Evolutionary conservation across 2,329 filamentous ascomycete genomes (phyloP).

Genomic region (Aspergillus nomiae): DNA sequence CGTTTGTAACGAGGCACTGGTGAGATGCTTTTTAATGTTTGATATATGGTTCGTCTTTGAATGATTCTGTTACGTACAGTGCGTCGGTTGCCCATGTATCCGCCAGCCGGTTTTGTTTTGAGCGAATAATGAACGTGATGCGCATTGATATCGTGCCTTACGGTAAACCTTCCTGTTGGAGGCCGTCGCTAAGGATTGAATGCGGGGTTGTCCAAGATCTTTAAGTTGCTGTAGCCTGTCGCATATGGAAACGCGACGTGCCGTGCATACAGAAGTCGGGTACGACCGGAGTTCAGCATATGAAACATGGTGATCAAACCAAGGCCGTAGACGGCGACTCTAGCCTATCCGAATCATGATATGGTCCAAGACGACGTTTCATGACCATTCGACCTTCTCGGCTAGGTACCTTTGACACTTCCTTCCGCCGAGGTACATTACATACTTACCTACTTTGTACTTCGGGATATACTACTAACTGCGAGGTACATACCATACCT

Average conservation of each 20-base stretch:
- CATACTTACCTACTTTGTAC: not conserved
- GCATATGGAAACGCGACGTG: not conserved
- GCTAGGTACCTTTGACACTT: not conserved
- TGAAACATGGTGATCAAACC: not conserved
- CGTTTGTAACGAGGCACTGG: not conserved
- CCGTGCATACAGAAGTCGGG: not conserved
- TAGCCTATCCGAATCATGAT: not conserved
- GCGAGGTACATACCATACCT: not conserved
- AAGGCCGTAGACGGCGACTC: not conserved
- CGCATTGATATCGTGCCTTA: not conserved
- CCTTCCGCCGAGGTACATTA: not conserved
- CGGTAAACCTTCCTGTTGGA: not conserved
- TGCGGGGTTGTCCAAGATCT: not conserved
- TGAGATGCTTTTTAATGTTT: conserved; percentile 4
- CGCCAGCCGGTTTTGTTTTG: not conserved
- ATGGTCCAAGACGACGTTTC: too few species aligned
- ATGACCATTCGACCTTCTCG: too few species aligned
- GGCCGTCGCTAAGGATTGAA: not conserved
- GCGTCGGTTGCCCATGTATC: not conserved
- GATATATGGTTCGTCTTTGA: not conserved
- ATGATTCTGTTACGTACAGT: conserved; percentile 1
- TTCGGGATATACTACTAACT: not conserved
- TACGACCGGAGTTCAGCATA: conserved; percentile 2
- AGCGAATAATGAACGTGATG: conserved; percentile 4
- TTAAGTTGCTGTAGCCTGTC: not conserved